These are phyloP conservation scores for Edaphochlamys debaryana DNA, from an alignment of 139 green algal genomes.

Conservation along the genomic window DNA sequence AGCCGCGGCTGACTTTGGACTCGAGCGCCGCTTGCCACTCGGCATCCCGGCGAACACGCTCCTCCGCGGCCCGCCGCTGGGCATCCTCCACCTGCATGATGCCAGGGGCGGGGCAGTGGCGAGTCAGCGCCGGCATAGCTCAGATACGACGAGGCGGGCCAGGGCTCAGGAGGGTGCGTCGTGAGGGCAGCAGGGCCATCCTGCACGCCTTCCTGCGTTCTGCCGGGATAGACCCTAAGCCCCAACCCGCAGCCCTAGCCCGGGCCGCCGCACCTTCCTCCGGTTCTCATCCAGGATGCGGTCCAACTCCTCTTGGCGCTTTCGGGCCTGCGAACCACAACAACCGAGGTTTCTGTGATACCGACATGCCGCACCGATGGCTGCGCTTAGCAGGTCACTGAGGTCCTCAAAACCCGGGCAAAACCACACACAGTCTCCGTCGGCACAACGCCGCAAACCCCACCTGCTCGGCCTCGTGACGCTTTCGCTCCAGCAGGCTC, in stretches of 20 bases:
- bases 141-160: too few species aligned
- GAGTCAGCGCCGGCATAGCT: too few species aligned
- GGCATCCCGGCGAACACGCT: constrained; percentile 25
- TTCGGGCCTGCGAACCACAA: constrained; percentile 24
- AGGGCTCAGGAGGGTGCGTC: neutral
- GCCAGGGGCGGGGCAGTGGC: too few species aligned
- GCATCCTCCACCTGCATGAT: constrained; percentile 44
- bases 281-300: constrained; percentile 55
- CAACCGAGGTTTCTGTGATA: too few species aligned
- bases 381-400: neutral
- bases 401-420: too few species aligned
- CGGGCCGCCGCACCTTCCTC: constrained; percentile 35
- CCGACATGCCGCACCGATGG: too few species aligned
- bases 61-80: constrained; percentile 30
- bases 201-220: too few species aligned
- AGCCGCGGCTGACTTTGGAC: constrained; percentile 1
- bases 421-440: too few species aligned
- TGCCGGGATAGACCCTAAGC: too few species aligned
- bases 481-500: constrained; percentile 52
- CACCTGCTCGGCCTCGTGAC: constrained; percentile 43
- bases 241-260: too few species aligned
- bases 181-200: neutral
- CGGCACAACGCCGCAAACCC: too few species aligned
- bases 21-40: constrained; percentile 39
- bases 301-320: constrained; percentile 58